Base-by-base conservation (phyloP, 148 eudicot genomes). In the Nepenthes mirabilis region DNA sequence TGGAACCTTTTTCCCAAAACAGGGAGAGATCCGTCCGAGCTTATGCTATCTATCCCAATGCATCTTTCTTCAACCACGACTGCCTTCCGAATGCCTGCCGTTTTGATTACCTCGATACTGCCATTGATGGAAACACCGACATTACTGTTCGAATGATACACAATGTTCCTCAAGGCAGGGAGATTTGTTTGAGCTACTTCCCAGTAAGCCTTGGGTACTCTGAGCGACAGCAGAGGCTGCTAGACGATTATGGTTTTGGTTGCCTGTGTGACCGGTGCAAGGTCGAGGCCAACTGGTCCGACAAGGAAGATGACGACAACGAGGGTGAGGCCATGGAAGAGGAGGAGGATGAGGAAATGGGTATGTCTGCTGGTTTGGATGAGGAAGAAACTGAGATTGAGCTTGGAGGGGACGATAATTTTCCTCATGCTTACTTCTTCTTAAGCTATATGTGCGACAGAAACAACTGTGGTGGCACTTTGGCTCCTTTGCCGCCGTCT, bases 21-120 rank as follows among this genome's bases (percentile, higher is more conserved):
- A 76, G 69, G 58, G 80, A 72, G 57, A 85, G 96, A 67, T 82
- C 91, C 0, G 96, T 88, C 33, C 75, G 98, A 74, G 98, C 96
- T 6, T 91, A 91, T 49, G 98, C 83, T 14, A 75, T 91, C 50
- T 91, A 91, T 58, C 91, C 85, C 0, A 75, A 66, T 9, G 96
- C 91, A 13, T 85, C 98, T 0, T 83, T 85, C 54, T 88, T 91
- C 63, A 91, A 91, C 61, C 98, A 91, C 37, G 98, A 91, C 68
- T 91, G 98, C 61, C 79, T 91, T 7, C 98, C 98, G 1, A 91
- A 91, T 68, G 98, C 91, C 8, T 91, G 96, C 35, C 86, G 98
- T 55, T 88, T 91, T 49, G 98, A 91, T 55, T 91, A 91, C 58
- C 65, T 88, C 11, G 98, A 91, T 37, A n/a, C 53, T 43, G 65